These are phyloP conservation scores for Phytophthora palmivora DNA, from an alignment of 352 stramenopile genomes.

Conservation along the genomic window DNA sequence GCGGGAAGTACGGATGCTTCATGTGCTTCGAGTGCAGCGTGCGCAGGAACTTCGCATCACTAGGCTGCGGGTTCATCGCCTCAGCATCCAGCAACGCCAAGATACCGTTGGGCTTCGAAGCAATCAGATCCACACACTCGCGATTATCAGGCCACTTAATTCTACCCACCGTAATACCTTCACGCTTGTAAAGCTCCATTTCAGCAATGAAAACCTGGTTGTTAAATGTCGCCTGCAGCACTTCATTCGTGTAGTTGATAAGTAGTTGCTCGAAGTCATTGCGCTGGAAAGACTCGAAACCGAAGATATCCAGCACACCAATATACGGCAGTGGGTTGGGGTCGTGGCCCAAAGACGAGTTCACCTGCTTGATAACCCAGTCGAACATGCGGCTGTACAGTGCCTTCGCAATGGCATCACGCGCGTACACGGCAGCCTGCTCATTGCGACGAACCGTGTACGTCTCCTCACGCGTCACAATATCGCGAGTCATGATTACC, in stretches of 20 bases:
- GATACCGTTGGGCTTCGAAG: conserved; percentile 83
- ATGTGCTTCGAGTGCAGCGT: conserved; percentile 86
- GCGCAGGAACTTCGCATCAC: conserved; percentile 87
- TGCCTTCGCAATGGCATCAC: conserved; percentile 94
- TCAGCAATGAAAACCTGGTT: conserved; percentile 92
- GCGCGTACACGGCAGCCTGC: conserved; percentile 86
- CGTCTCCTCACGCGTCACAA: conserved; percentile 84
- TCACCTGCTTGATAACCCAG: conserved; percentile 94
- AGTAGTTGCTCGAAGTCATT: conserved; percentile 93
- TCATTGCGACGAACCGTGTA: conserved; percentile 86
- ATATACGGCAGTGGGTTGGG: conserved; percentile 86
- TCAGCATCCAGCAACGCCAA: conserved; percentile 86
- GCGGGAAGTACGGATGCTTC: conserved; percentile 87
- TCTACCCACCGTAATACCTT: conserved; percentile 90
- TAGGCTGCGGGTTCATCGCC: conserved; percentile 91
- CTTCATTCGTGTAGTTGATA: conserved; percentile 93
- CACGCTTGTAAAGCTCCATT: conserved; percentile 91
- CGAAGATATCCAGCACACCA: conserved; percentile 93
- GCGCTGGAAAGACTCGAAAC: conserved; percentile 91
- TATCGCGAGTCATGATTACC: conserved; percentile 89
- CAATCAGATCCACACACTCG: conserved; percentile 92
- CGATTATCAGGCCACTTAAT: conserved; percentile 94
- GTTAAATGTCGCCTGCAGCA: conserved; percentile 90
- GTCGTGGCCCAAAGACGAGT: conserved; percentile 86
- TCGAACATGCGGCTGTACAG: conserved; percentile 94